A percentile compares a stretch with the other conserved stretches of the same genome.
phyloP scores from a whole-genome alignment of 78 protist species.

The Protostelium mycophagum region DNA sequence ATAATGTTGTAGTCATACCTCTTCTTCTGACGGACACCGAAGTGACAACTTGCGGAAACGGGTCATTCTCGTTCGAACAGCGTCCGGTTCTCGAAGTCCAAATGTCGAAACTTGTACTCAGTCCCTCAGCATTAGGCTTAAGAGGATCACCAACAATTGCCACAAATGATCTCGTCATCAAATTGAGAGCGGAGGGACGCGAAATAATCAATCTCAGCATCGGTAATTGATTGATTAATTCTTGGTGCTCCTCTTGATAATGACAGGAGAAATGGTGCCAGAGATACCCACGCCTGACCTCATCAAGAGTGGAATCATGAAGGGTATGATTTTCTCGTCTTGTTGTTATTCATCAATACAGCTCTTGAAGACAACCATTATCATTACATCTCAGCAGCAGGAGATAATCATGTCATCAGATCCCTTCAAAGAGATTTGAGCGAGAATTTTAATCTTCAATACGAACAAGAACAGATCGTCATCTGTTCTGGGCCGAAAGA shows the following conservation, averaged over 20 bases:
- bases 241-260: background rate
- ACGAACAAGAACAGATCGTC: background rate
- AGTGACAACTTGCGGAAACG: no score
- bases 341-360: background rate
- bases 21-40: no score
- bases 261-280: background rate
- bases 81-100: no score
- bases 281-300: background rate
- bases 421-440: background rate
- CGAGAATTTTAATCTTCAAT: background rate
- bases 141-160: background rate
- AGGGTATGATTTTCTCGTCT: background rate
- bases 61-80: no score
- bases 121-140: background rate
- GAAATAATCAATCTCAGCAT: background rate
- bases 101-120: background rate
- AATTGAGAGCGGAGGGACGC: background rate
- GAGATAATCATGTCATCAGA: background rate
- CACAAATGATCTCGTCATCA: background rate
- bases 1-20: no score
- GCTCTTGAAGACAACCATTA: background rate
- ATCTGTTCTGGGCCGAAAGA: background rate
- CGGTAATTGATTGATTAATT: background rate
- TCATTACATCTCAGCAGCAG: background rate
- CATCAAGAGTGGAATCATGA: background rate